phyloP scores from a whole-genome alignment of 1,139 yeast species.

The Saccharomyces pastorianus region DNA sequence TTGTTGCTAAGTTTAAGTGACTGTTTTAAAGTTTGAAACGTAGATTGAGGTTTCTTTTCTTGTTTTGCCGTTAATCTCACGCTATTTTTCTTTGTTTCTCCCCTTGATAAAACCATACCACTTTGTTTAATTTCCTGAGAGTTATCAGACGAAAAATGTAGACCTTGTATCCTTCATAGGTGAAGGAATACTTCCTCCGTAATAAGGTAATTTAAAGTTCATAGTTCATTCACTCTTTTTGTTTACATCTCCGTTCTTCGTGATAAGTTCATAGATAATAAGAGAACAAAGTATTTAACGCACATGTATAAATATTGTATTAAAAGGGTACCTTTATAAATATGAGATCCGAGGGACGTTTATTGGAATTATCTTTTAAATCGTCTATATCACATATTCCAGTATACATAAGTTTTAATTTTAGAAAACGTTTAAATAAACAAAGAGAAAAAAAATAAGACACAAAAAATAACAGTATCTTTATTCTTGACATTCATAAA shows the following conservation, averaged over 20 bases:
- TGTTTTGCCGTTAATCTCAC: background rate
- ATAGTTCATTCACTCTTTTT: background rate
- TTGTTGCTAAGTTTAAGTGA: slow-evolving; percentile 4
- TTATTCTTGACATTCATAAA: background rate
- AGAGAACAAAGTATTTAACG: background rate
- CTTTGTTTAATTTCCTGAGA: background rate
- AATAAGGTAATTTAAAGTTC: background rate
- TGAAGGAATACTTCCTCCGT: background rate
- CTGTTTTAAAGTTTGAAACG: slow-evolving; percentile 7
- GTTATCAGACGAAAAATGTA: background rate
- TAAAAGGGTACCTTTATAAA: background rate
- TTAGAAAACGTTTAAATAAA: background rate
- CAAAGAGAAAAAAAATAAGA: background rate
- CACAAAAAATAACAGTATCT: background rate
- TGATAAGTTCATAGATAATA: background rate
- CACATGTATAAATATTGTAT: background rate
- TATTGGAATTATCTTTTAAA: slow-evolving; percentile 4
- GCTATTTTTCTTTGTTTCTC: background rate
- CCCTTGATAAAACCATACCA: background rate
- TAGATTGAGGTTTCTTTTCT: slow-evolving; percentile 7
- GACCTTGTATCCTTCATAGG: background rate
- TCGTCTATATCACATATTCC: slow-evolving; percentile 10
- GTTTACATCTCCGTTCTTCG: background rate
- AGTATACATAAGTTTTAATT: background rate
- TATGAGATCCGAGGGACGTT: slow-evolving; percentile 2